Base-by-base conservation (phyloP, 805 yeast genomes). In the Torulaspora franciscae region DNA sequence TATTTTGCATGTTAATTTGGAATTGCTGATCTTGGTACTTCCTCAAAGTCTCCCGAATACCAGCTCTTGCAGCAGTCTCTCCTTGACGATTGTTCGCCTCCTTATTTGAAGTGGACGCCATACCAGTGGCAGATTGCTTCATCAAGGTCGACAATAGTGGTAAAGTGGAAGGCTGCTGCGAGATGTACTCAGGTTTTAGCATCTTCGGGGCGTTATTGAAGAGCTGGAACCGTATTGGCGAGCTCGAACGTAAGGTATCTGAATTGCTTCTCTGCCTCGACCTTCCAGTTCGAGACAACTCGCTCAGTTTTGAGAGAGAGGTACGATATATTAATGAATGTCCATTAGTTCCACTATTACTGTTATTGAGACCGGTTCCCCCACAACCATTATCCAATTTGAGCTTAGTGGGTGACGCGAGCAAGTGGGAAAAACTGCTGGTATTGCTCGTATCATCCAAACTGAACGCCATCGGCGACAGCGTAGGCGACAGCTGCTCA, bases 261-360 rank as follows among this genome's bases (percentile, higher is more conserved):
- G 59, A 51, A 30, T 46, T 47, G 23, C 55, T 50, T 40, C 59
- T 44, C 37, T 49, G 50, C 32, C 52, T 49, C 2, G 51, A 45
- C 14, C 57, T 45, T 14, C 58, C 57, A 19, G 48, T 46, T 24
- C 58, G 46, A 7, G 59, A 55, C 28, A 47, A 30, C 36, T 61
- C 62, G 40, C 55, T 59, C 32, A 63, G 47, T 40, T 63, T 63
- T 4, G 67, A 63, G 11, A 63, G 52, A 3, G 67, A 63, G 3
- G 67, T 63, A 26, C 65, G 47, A 32, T 58, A 61, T 36, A 54
- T 48, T n/a, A 50, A 42, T 7, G 59, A 47, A 13, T 45, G 47
- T 10, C 40, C 43, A 23, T 46, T 45, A 10, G 42, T 9, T 24
- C 41, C 36, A 5, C 43, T 44, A 25, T 32, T 41, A 13, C 37